Evolutionary conservation across 495 filamentous ascomycete species (phyloP), one percentile per base, ranked within the genome.

Genomic region (Penicillium subrubescens): DNA sequence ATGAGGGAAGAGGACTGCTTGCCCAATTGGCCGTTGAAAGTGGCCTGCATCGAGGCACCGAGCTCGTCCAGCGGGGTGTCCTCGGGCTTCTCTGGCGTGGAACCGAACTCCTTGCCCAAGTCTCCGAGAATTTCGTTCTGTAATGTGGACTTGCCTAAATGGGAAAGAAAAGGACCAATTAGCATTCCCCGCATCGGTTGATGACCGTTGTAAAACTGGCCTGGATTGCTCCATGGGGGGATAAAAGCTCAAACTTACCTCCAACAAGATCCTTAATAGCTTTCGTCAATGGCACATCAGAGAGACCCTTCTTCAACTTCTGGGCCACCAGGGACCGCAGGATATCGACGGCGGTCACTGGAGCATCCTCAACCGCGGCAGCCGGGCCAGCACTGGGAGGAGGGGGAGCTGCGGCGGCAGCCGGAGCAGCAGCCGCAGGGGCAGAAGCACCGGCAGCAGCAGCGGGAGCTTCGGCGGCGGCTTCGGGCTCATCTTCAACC

Each of bases 201-300:
- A 31, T 37, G 21, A 15, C 31, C 29, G 29, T 14, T 19, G 14
- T 27, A 27, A 27, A 19, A 56, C 37, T 39, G 46, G 8, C 15
- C 31, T 12, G 1, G 19, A 14, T 41, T 25, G 19, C 1, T 23
- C 19, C 8, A 33, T 14, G 33, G 5, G 0, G 10, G 62, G 34
- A 5, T 34, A 25, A 27, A 27, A 27, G 25, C 25, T 27, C 25
- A 1, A 12, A 84, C 91, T 81, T 82, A 94, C 95, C 95, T 82
- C 95, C 96, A 67, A 99, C 95, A 43, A 99, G 81, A 81, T 99
- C 95, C 75, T 99, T 99, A 80, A 99, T 97, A 19, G 96, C 96
- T 77, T 98, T 99, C 80, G 87, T 92, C 67, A 98, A 77, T 43
- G 96, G 96, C 62, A 99, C 90, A 66, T 99, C 95, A 31, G 87